phyloP scores from a whole-genome alignment of 2,329 filamentous ascomycete species.

The Cercospora sp. region DNA sequence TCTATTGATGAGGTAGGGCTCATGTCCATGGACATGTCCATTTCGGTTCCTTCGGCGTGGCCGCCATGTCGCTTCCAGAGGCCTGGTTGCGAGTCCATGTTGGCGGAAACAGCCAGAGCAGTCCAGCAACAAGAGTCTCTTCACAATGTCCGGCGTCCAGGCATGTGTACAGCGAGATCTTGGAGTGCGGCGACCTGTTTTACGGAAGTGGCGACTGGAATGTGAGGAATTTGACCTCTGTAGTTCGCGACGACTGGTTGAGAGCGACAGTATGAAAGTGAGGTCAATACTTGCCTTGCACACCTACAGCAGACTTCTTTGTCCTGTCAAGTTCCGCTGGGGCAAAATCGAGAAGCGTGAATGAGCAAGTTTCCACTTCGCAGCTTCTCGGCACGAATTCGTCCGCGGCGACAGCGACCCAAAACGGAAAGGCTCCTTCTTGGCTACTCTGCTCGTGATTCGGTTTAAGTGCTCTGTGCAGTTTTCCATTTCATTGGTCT shows the following conservation, averaged over 20 bases:
- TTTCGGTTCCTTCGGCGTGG: conserved; percentile 14
- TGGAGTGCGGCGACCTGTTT: no score
- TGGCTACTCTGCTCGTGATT: neutral
- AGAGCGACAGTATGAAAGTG: neutral
- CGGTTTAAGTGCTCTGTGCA: neutral
- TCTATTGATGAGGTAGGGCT: conserved; percentile 15
- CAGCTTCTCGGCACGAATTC: neutral
- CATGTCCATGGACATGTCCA: conserved; percentile 32
- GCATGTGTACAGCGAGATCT: neutral
- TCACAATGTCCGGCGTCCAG: neutral
- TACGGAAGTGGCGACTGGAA: neutral
- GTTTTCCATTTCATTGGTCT: neutral
- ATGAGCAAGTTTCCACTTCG: conserved; percentile 3
- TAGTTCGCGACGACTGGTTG: neutral
- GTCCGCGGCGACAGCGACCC: neutral
- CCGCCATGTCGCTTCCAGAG: conserved; percentile 14
- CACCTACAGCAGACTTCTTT: neutral
- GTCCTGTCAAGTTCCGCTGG: neutral
- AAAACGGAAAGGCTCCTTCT: neutral
- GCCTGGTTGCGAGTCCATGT: neutral
- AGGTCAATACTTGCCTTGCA: neutral
- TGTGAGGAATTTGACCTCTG: neutral
- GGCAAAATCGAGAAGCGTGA: neutral
- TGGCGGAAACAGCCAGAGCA: neutral
- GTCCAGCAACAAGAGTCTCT: neutral